Evolutionary conservation across 2,329 filamentous ascomycete species (phyloP), one percentile per base, ranked within the genome.

Genomic region (Calonectria pauciramosa): DNA sequence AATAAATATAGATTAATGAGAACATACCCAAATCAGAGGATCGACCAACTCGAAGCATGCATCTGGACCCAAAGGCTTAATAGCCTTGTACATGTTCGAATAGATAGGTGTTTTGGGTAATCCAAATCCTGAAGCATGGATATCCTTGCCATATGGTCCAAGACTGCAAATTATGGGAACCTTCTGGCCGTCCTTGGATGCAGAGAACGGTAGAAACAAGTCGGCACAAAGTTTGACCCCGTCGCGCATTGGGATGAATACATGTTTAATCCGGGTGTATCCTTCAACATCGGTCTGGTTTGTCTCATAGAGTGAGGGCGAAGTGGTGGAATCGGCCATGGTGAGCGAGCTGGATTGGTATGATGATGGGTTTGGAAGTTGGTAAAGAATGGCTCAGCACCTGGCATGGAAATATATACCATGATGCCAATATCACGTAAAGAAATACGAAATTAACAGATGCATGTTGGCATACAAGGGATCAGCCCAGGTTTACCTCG

Each of bases 71-170:
- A 72, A 44, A 6, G 70, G 70, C 9, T 68, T 68, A 23, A 72
- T 68, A 8, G 38, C 20, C 38, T 67, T 68, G n/a, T 72, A 68
- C 70, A 72, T 72, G 10, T 68, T 54, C 16, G 52, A 32, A 41
- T 72, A 72, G 28, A 72, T 72, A 3, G 63, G 59, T 5, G 70
- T 72, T 18, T 51, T 59, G 7, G 70, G 70, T 6, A 72, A 44
- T 23, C 70, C 70, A 26, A 59, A 72, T n/a, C 60, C n/a, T 11
- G 63, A 65, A 28, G 64, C 70, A 63, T 66, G 70, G 23, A 72
- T 51, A 65, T 72, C 70, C 41, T 72, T 72, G 32, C 70, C 70
- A 16, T 72, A 72, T 38, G 70, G 70, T 6, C 70, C 63, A 18
- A 72, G 26, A n/a, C 49, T 67, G 30, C 63, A 59, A 47, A 68